phyloP scores from a whole-genome alignment of 305 asterid genomes.

The Withania somnifera region DNA sequence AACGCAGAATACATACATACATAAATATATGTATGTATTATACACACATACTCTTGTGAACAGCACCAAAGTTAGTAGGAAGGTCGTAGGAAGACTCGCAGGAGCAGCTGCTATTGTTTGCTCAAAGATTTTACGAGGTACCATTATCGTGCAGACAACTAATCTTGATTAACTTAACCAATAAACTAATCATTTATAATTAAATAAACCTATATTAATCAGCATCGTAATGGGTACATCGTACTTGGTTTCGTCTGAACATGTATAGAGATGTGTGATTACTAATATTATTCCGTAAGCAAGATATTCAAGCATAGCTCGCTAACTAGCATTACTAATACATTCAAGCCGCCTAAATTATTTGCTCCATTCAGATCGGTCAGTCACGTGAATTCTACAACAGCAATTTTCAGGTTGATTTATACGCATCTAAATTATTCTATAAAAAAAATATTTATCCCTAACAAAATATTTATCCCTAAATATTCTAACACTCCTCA shows the following conservation, averaged over 20 bases:
- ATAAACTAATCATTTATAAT: neutral
- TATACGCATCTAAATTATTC: too few species aligned
- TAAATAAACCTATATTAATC: neutral
- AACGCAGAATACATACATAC: too few species aligned
- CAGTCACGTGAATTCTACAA: constrained; percentile 6
- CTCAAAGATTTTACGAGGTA: neutral
- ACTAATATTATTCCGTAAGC: neutral
- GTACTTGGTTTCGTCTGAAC: neutral
- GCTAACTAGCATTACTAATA: neutral
- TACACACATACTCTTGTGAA: too few species aligned
- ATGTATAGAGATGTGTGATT: neutral
- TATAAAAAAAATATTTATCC: too few species aligned
- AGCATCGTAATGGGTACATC: neutral
- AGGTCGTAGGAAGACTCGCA: neutral
- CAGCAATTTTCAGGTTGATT: neutral
- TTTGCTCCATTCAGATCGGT: constrained; percentile 10
- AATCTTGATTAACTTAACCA: neutral
- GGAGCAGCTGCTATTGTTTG: neutral
- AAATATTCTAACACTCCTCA: too few species aligned
- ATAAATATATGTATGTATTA: neutral
- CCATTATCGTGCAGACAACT: neutral
- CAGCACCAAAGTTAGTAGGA: neutral
- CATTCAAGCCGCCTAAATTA: neutral
- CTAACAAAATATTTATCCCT: too few species aligned
- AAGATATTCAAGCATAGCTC: neutral